Evolutionary conservation across 768 basidiomycete species (phyloP), one percentile per base, ranked within the genome.

Genomic region (Scleroderma bovista): DNA sequence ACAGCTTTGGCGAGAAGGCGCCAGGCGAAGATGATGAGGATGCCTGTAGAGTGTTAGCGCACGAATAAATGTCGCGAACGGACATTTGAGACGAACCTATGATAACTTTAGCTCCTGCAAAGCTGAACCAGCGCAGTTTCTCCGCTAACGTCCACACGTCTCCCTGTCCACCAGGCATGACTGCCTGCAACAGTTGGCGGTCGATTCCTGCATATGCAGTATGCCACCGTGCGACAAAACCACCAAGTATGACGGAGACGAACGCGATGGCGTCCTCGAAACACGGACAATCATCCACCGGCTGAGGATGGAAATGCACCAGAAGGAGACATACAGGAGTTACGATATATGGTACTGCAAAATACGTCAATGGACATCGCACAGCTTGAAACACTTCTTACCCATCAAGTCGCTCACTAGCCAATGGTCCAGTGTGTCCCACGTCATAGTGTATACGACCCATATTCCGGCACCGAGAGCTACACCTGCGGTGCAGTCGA

Each of bases 251-350:
- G 37, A 93, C 93, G 22, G 88, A 84, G n/a, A 88, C 70, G 55
- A 93, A 86, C 0, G 95, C 93, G 45, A 97, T 94, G 3, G 94
- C 91, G 60, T 98, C 95, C 62, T 96, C 95, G 67, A 96, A 99
- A 68, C 95, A 97, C 2, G 95, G 95, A 57, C 95, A 97, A 59
- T 95, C 92, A 50, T 98, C 94, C 9, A 95, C 88, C 0, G 95
- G 95, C 57, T 94, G 87, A 0, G 94, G 93, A 60, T 94, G 92
- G 53, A 88, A 82, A 60, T 93, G 86, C n/a, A 94, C 84, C 17
- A 87, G 69, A 5, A 88, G 70, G 13, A 92, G 69, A 50, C 79
- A 81, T n/a, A 87, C 53, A 0, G 83, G 76, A 23, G 86, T 73
- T 38, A 83, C 65, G 10, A 77, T 75, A 33, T 78, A 60, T 7